Conservation (phyloP, 2,329 filamentous ascomycete genomes). For the Reticulascus tulasneorum region DNA sequence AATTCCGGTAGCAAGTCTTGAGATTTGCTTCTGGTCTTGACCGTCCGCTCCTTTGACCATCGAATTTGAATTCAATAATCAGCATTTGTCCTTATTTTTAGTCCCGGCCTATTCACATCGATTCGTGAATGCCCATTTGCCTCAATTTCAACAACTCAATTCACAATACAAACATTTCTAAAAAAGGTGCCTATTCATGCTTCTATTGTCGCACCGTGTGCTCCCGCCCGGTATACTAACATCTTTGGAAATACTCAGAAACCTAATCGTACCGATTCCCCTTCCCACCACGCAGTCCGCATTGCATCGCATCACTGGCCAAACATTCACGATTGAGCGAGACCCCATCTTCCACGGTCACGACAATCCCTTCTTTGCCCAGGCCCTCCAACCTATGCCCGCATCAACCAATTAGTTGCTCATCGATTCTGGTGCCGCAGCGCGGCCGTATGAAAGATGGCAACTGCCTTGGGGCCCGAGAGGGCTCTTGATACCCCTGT, state of each 20-base stretch:
- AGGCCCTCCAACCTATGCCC: no score
- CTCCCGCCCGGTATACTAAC: conserved; percentile 5
- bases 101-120: conserved; percentile 7
- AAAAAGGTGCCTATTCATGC: conserved; percentile 2
- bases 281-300: no score
- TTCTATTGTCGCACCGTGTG: no score
- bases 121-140: conserved; percentile 13
- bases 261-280: no score
- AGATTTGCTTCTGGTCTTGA: conserved; percentile 51
- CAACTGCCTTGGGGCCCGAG: conserved; percentile 35
- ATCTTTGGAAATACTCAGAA: conserved; percentile 9
- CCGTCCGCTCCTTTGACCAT: conserved; percentile 22
- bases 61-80: conserved; percentile 14
- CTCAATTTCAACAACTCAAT: conserved; percentile 13
- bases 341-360: not conserved
- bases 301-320: no score
- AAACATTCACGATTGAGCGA: conserved; percentile 14
- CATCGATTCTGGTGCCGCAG: conserved; percentile 43
- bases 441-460: conserved; percentile 42
- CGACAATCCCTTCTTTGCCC: conserved; percentile 16
- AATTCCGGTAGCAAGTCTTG: conserved; percentile 52
- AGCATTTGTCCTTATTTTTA: conserved; percentile 20
- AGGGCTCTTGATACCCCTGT: conserved; percentile 24
- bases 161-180: no score
- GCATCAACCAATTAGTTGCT: conserved; percentile 30